These are phyloP conservation scores for Debaryomyces tyrocola DNA, from an alignment of 805 yeast genomes.

Conservation along the genomic window DNA sequence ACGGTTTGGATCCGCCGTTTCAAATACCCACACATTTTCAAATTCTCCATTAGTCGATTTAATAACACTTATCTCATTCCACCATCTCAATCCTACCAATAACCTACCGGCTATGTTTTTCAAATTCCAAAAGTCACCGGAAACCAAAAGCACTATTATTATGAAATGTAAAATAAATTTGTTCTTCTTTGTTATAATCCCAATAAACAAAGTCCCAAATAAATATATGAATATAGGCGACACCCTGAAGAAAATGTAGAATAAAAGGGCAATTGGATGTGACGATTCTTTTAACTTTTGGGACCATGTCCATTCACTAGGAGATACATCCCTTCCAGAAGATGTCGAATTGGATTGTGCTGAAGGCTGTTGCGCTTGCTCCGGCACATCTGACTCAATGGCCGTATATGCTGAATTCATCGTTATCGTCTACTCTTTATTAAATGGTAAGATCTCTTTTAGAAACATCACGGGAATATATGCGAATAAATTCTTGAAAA, in stretches of 20 bases:
- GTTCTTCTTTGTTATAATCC: constrained; percentile 35
- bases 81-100: constrained; percentile 92
- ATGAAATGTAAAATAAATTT: constrained; percentile 78
- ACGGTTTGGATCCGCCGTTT: constrained; percentile 71
- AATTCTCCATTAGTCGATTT: constrained; percentile 52
- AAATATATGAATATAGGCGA: constrained; percentile 66
- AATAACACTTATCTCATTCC: constrained; percentile 68
- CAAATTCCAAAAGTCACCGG: constrained; percentile 92
- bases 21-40: constrained; percentile 83
- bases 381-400: constrained; percentile 9
- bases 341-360: neutral
- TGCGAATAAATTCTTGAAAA: too few relatives aligned
- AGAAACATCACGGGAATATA: too few relatives aligned
- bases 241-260: constrained; percentile 60
- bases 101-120: constrained; percentile 90
- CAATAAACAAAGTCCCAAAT: constrained; percentile 68
- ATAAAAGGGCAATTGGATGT: constrained; percentile 76
- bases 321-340: neutral
- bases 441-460: too few relatives aligned
- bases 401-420: constrained; percentile 8
- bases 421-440: too few relatives aligned
- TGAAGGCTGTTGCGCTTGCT: constrained; percentile 2
- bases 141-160: constrained; percentile 66
- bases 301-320: constrained; percentile 23
- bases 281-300: constrained; percentile 61